Evolutionary conservation across 331 rosid species (phyloP), one percentile per base, ranked within the genome.

Genomic region (Acacia concinna): DNA sequence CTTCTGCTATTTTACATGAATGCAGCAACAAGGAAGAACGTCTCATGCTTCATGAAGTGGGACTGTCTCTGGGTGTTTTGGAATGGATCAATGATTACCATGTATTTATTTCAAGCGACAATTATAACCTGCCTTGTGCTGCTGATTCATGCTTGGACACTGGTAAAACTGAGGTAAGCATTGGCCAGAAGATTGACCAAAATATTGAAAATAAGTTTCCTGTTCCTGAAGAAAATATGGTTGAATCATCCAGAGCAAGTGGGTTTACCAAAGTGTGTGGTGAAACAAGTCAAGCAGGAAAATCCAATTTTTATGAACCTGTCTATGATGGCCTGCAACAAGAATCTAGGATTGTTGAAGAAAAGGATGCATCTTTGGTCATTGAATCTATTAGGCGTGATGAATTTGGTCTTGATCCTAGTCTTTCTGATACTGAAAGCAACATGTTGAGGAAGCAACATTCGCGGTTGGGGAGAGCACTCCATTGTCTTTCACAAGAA

Each of bases 401-500:
- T 83, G 99, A 95, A 80, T 95, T 95, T 88, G 98, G 99, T 78
- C 92, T 95, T 76, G 92, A 90, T 88, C 88, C 91, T 54, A 84
- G 85, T 81, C 87, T 90, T 78, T 84, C 93, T 12, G 85, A 80
- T 63, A 73, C 41, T 81, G 96, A 95, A 74, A 86, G 84, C 84
- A 73, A 84, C 86, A 85, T 95, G 93, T 73, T 95, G 88, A 86
- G 87, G 86, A 95, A 93, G 88, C 99, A 93, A 74, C 99, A 95
- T 83, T 98, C 99, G 79, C 96, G 99, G 78, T 80, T 95, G 73
- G 99, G 99, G 77, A 93, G 99, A 89, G 99, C 99, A 72, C 87
- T 95, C 69, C 97, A 95, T 74, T 95, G 99, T 81, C 99, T 95
- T 89, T 95, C 99, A 35, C 99, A 95, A 67, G 99, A 95, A 81